Percentiles rank a stretch among this genome's conserved stretches.
These are phyloP conservation scores for Gentiana straminea DNA, from an alignment of 257 asterid genomes.

Conservation along the genomic window DNA sequence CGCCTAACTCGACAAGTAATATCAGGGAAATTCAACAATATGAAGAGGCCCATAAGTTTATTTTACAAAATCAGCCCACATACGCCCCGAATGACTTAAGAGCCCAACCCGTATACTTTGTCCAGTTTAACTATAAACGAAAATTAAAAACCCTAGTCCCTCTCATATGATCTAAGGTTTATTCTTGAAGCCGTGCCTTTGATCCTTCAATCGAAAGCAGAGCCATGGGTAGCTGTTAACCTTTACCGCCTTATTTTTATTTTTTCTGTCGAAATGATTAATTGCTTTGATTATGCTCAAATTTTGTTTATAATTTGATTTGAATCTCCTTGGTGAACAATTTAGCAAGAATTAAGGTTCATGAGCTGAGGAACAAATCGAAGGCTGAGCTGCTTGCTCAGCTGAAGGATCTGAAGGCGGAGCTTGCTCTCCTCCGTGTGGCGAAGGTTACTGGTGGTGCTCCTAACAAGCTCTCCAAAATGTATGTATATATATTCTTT, in stretches of 20 bases:
- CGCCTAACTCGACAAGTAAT: too few species aligned
- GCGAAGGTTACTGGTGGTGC: conserved; percentile 37
- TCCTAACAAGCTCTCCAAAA: conserved; percentile 30
- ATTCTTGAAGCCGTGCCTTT: not conserved
- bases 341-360: conserved; percentile 28
- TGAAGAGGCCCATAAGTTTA: too few species aligned
- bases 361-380: conserved; percentile 24
- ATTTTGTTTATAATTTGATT: too few species aligned
- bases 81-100: too few species aligned
- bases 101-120: too few species aligned
- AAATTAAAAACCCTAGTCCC: too few species aligned
- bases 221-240: conserved; percentile 5
- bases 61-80: too few species aligned
- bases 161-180: not conserved
- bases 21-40: too few species aligned
- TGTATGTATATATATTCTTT: conserved; percentile 7
- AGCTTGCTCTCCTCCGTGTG: conserved; percentile 29
- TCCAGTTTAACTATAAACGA: too few species aligned
- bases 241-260: not conserved
- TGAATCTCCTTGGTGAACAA: too few species aligned
- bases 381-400: conserved; percentile 21
- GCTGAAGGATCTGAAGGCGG: conserved; percentile 30
- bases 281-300: too few species aligned
- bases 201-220: not conserved
- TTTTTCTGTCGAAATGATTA: not conserved